phyloP scores from a whole-genome alignment of 2,329 filamentous ascomycete genomes.

The Cercospora canescens region DNA sequence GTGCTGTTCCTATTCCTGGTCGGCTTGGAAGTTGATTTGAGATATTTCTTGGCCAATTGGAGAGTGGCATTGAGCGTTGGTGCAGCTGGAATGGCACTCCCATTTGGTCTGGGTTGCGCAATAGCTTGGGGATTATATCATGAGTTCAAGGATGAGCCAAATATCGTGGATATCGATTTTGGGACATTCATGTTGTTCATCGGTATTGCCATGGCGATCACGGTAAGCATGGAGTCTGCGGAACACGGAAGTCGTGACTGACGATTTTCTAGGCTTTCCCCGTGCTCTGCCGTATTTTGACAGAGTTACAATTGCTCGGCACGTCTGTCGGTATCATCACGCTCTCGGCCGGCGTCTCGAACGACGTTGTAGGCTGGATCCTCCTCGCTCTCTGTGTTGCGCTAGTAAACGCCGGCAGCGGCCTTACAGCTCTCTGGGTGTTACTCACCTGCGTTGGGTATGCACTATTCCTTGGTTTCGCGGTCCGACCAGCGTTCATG shows the following conservation, averaged over 20 bases:
- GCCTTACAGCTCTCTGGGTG: conserved; percentile 81
- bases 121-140: conserved; percentile 81
- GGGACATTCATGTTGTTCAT: conserved; percentile 74
- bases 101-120: conserved; percentile 78
- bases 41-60: conserved; percentile 78
- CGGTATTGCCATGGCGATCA: conserved; percentile 91
- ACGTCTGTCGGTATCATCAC: conserved; percentile 86
- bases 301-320: conserved; percentile 80
- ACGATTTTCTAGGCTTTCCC: conserved; percentile 64
- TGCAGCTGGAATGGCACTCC: conserved; percentile 74
- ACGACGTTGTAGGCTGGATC: conserved; percentile 91
- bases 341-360: conserved; percentile 86
- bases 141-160: conserved; percentile 63
- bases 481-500: conserved; percentile 71
- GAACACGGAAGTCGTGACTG: conserved; percentile 7
- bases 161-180: conserved; percentile 60
- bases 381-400: conserved; percentile 90
- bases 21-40: conserved; percentile 81
- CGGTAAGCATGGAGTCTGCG: conserved; percentile 50
- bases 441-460: conserved; percentile 75
- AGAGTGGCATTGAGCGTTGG: conserved; percentile 75
- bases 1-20: conserved; percentile 86
- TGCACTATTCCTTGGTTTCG: conserved; percentile 71
- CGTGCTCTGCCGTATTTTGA: conserved; percentile 89
- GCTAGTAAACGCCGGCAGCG: conserved; percentile 82